Evolutionary conservation across 768 basidiomycete genomes (phyloP), one percentile per base, ranked within the genome.

Genomic region (Trametes cingulata): DNA sequence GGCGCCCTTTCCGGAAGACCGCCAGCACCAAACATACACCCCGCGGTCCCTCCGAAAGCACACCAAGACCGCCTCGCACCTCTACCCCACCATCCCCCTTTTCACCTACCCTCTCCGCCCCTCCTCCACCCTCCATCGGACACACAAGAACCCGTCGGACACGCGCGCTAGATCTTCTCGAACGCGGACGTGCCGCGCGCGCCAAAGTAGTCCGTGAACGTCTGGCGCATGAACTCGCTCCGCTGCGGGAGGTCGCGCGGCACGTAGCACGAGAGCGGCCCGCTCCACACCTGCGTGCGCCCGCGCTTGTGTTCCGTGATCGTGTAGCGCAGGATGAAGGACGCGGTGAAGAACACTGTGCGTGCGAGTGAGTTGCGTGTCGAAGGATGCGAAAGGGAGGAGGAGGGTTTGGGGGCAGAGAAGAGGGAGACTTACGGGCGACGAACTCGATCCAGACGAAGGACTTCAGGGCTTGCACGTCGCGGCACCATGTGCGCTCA

Each of bases 401-500:
- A 42, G n/a, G 53, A 15, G 29, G 19, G 10, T n/a, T n/a, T n/a
- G n/a, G n/a, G n/a, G n/a, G n/a, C n/a, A 6, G 42, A 20, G 7
- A 46, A 20, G 59, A 47, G 35, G 6, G 39, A 49, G n/a, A 78
- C 83, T 39, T 60, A 85, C 84, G 73, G 5, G 80, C 69, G 25
- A 81, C 41, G 73, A 83, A 85, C 68, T 82, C 79, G 43, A 85
- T 71, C 85, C 85, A 87, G 37, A 85, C 78, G 64, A 86, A 76
- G 22, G 79, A 73, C 63, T 83, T 84, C 56, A 86, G 78, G 13
- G 77, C 82, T 60, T 84, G 80, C 10, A 84, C 69, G 56, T 82
- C 76, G 37, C 74, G 76, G 68, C 85, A 87, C 84, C 85, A 87
- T 13, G 67, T 62, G 12, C 76, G 72, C 50, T 77, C 77, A 40